Percentiles rank a stretch among this genome's conserved stretches.
Conservation (phyloP, 371 early-diverging fungal species). For the Furculomyces boomerangus region DNA sequence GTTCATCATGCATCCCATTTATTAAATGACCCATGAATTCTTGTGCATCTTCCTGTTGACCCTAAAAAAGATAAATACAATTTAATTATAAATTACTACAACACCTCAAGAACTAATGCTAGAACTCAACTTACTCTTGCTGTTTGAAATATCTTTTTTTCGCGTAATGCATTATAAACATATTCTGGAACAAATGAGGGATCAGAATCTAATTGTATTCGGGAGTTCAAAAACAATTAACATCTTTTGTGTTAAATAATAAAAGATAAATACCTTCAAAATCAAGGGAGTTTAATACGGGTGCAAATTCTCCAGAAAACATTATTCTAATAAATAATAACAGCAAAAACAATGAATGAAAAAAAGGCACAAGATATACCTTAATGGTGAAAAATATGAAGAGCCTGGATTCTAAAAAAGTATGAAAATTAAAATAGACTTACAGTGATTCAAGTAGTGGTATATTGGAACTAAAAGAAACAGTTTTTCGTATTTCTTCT, state of each 20-base stretch:
- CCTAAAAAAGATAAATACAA: conserved; percentile 23
- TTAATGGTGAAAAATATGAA: no score
- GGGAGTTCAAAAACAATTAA: conserved; percentile 59
- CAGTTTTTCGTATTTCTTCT: conserved; percentile 38
- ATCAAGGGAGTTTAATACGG: conserved; percentile 17
- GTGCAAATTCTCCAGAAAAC: conserved; percentile 57
- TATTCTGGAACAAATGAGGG: conserved; percentile 83
- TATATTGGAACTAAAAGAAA: conserved; percentile 51
- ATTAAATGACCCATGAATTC: conserved; percentile 86
- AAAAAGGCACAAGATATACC: neutral
- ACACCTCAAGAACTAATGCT: neutral
- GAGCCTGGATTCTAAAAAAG: no score
- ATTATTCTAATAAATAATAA: conserved; percentile 30
- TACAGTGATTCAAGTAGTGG: conserved; percentile 66
- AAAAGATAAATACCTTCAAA: conserved; percentile 23
- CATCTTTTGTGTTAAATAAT: neutral
- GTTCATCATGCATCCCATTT: conserved; percentile 88
- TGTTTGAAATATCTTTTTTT: conserved; percentile 58
- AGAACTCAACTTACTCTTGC: conserved; percentile 23
- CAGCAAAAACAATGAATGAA: neutral
- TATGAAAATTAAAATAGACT: neutral
- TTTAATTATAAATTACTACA: neutral
- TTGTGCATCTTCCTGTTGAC: conserved; percentile 93
- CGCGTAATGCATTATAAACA: conserved; percentile 74
- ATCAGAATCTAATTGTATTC: conserved; percentile 50